Evolutionary conservation across 208 protist genomes (phyloP), one percentile per base, ranked within the genome.

Genomic region (Crithidia expoeki): DNA sequence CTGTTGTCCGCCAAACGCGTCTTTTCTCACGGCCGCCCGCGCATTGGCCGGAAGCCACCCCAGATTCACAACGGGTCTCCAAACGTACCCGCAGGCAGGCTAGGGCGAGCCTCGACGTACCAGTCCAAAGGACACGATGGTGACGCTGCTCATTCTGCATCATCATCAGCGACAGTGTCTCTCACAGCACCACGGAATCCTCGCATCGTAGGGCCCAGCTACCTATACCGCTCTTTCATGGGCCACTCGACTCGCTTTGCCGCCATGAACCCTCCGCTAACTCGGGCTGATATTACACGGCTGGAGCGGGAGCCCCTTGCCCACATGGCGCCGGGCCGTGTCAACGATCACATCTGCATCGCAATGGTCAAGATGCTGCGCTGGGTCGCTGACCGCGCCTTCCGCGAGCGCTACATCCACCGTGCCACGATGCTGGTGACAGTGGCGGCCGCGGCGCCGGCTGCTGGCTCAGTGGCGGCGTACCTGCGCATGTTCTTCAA

Each of bases 301-400:
- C 74, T 94, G n/a, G 85, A 94, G 76, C 68, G 64, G 27, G 88
- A 90, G 63, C 61, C 72, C 10, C 77, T 94, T 19, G 77, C 72
- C 21, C 89, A 94, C 66, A 72, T 67, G 27, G 72, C 79, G n/a
- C 89, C 89, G 4, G 51, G 70, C 51, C 74, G 79, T 46, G 21
- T 90, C 49, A 89, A 84, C 64, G 89, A 94, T 28, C 84, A 92
- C 64, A 51, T 84, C 23, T 91, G 85, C 68, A 91, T 94, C 56
- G 70, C 47, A 44, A 79, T 90, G 68, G 85, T 91, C 23, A 85
- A 86, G 47, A 51, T 76, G 11, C 77, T 92, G 30, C 83, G 89
- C n/a, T 94, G 85, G 85, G 60, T 85, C 42, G 73, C 81, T 2
- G 89, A 94, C 64, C 83, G 88, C 44, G 40, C 77, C 16, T 94